phyloP scores from a whole-genome alignment of 495 filamentous ascomycete species.

The Hypoxylon crocopeplum region DNA sequence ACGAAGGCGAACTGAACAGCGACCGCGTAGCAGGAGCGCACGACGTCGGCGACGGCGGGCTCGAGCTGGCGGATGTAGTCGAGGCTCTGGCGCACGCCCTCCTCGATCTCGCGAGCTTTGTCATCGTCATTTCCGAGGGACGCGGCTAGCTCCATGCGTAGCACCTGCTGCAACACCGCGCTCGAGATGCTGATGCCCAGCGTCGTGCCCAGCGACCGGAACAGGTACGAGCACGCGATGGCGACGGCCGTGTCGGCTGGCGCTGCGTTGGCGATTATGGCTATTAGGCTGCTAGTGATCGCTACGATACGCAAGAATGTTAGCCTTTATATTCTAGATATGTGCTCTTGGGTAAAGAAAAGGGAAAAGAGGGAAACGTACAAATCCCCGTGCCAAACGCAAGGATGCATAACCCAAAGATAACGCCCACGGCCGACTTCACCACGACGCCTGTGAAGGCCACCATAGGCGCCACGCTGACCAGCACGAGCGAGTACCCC shows the following conservation, averaged over 20 bases:
- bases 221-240: slow-evolving; percentile 86
- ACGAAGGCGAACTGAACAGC: slow-evolving; percentile 47
- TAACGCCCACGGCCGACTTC: slow-evolving; percentile 51
- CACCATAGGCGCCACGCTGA: slow-evolving; percentile 62
- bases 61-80: slow-evolving; percentile 74
- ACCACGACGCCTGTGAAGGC: slow-evolving; percentile 63
- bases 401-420: slow-evolving; percentile 57
- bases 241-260: slow-evolving; percentile 76
- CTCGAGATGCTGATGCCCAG: slow-evolving; percentile 74
- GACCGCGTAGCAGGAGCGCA: slow-evolving; percentile 69
- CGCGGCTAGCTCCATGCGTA: slow-evolving; percentile 64
- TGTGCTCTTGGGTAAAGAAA: neutral
- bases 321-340: slow-evolving; percentile 3
- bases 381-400: slow-evolving; percentile 36
- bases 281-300: slow-evolving; percentile 71
- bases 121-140: slow-evolving; percentile 56
- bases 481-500: slow-evolving; percentile 58
- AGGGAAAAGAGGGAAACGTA: slow-evolving; percentile 12
- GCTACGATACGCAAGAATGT: slow-evolving; percentile 49
- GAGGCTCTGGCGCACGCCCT: slow-evolving; percentile 73
- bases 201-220: slow-evolving; percentile 81
- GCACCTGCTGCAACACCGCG: slow-evolving; percentile 74
- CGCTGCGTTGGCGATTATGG: slow-evolving; percentile 70
- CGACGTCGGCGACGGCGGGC: slow-evolving; percentile 62
- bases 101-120: slow-evolving; percentile 73